Percentiles rank a stretch among this genome's conserved stretches.
Conservation (phyloP, 257 asterid species). For the Agastache rugosa region DNA sequence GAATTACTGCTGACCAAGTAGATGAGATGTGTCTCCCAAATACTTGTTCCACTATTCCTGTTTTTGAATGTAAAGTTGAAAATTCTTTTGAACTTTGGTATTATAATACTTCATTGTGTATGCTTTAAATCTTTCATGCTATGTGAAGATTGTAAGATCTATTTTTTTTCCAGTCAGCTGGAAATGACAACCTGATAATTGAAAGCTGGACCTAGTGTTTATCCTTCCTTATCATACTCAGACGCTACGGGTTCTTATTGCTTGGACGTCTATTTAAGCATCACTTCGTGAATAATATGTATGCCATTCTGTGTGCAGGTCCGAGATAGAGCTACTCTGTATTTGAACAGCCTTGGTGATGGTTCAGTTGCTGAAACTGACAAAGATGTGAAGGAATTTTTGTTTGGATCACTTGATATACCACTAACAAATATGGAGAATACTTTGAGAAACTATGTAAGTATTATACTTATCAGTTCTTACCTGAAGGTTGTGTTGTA, state of each 20-base stretch:
- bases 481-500: not conserved
- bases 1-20: slow-evolving; percentile 6
- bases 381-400: slow-evolving; percentile 79
- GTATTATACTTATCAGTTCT: slow-evolving; percentile 23
- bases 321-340: slow-evolving; percentile 98
- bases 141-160: not conserved
- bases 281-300: slow-evolving; percentile 17
- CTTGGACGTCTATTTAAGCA: not conserved
- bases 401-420: slow-evolving; percentile 86
- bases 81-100: slow-evolving; percentile 1
- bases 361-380: slow-evolving; percentile 91
- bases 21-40: slow-evolving; percentile 12
- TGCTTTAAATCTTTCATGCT: not conserved
- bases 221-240: slow-evolving; percentile 1
- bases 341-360: slow-evolving; percentile 95
- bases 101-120: not conserved
- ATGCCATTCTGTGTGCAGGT: slow-evolving; percentile 56
- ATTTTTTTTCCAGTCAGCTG: slow-evolving; percentile 3
- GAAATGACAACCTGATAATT: slow-evolving; percentile 3
- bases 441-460: slow-evolving; percentile 87
- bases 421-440: slow-evolving; percentile 86
- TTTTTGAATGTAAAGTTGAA: slow-evolving; percentile 6
- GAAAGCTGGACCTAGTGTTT: slow-evolving; percentile 2
- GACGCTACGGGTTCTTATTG: slow-evolving; percentile 20
- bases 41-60: not conserved